Evolutionary conservation across 257 asterid species (phyloP).

Genomic region (Marsdenia floribunda): DNA sequence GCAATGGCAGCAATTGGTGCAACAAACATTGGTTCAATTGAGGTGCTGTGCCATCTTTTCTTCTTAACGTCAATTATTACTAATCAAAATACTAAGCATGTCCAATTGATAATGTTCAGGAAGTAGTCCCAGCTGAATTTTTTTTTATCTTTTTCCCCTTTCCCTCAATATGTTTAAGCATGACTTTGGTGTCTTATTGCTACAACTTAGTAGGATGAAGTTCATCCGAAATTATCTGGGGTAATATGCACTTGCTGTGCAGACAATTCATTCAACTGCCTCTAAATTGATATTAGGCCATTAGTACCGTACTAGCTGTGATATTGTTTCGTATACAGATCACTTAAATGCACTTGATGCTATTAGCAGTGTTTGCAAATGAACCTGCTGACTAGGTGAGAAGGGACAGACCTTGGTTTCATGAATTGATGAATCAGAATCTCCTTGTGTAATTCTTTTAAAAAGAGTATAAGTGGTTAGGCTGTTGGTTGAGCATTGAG

Average conservation of each 20-base stretch:
- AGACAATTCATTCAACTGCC: not conserved
- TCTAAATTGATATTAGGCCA: not conserved
- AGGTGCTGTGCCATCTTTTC: slow-evolving; percentile 40
- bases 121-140: not conserved
- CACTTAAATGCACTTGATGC: not conserved
- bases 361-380: not conserved
- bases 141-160: not conserved
- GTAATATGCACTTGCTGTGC: not conserved
- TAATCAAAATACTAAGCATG: not conserved
- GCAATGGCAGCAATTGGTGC: slow-evolving; percentile 99
- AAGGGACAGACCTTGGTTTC: not conserved
- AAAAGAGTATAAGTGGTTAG: not conserved
- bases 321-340: not conserved
- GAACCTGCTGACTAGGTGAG: not conserved
- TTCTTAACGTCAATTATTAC: not conserved
- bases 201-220: not conserved
- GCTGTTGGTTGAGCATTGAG: not conserved
- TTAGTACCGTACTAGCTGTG: not conserved
- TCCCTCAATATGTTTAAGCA: not conserved
- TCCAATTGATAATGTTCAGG: not conserved
- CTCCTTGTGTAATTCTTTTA: not conserved
- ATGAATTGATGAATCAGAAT: not conserved
- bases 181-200: not conserved
- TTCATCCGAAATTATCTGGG: not conserved
- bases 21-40: slow-evolving; percentile 88